Evolutionary conservation across 169 alveolate species (phyloP).

Genomic region (Pseudocohnilembus persalinus): DNA sequence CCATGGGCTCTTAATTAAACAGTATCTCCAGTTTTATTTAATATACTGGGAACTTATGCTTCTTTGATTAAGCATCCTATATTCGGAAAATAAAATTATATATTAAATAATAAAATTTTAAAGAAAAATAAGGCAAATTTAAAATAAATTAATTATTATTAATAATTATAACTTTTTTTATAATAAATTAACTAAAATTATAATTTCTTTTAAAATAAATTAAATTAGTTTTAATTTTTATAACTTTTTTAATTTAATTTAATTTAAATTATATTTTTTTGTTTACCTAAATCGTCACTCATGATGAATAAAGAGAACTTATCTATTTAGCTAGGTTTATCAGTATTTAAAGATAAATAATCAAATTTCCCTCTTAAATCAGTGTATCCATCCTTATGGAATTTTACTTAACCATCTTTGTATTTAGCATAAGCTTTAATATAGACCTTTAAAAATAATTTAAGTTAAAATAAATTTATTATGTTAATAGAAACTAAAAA

Average conservation of each 20-base stretch:
- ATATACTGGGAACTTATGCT: constrained; percentile 67
- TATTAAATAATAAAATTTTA: no score
- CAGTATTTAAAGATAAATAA: constrained; percentile 71
- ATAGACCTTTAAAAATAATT: constrained; percentile 61
- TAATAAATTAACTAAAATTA: no score
- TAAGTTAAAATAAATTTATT: not conserved
- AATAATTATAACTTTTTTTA: no score
- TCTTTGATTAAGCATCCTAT: constrained; percentile 60
- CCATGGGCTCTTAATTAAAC: constrained; percentile 26
- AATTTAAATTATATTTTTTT: not conserved
- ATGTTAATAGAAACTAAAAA: not conserved
- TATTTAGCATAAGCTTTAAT: constrained; percentile 72
- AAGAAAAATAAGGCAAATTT: no score
- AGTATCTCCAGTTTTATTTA: constrained; percentile 46
- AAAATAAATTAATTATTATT: no score
- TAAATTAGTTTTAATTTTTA: no score
- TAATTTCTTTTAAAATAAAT: no score
- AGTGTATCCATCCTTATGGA: constrained; percentile 87
- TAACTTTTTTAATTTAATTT: not conserved
- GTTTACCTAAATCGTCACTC: constrained; percentile 75
- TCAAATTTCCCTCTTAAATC: constrained; percentile 87
- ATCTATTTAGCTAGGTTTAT: constrained; percentile 51
- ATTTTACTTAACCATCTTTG: constrained; percentile 53
- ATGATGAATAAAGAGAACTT: constrained; percentile 67
- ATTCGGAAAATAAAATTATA: not conserved